phyloP scores from a whole-genome alignment of 768 basidiomycete genomes.

The Agaricus subrufescens region DNA sequence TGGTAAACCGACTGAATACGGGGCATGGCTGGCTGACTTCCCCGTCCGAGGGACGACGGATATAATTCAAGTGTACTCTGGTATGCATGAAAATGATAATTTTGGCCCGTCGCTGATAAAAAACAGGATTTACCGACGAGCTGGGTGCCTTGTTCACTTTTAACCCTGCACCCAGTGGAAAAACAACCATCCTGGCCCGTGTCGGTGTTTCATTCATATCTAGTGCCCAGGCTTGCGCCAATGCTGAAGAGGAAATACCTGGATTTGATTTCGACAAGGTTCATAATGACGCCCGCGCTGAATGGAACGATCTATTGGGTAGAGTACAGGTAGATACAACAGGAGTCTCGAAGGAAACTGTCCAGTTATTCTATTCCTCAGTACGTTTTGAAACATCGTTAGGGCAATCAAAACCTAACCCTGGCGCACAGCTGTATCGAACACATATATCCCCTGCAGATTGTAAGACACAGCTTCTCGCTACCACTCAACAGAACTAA shows the following conservation, averaged over 20 bases:
- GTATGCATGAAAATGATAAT: slow-evolving; percentile 21
- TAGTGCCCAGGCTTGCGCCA: slow-evolving; percentile 51
- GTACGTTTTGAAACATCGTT: slow-evolving; percentile 21
- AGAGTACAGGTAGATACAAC: slow-evolving; percentile 49
- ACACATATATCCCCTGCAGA: slow-evolving; percentile 63
- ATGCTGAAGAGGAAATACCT: slow-evolving; percentile 58
- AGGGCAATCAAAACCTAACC: neutral
- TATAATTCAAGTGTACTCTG: slow-evolving; percentile 43
- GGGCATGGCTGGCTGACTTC: slow-evolving; percentile 47
- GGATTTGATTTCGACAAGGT: slow-evolving; percentile 51
- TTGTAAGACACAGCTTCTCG: slow-evolving; percentile 32
- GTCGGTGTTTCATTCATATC: slow-evolving; percentile 66
- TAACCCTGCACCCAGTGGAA: slow-evolving; percentile 30
- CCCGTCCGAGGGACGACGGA: slow-evolving; percentile 42
- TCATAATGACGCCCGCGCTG: slow-evolving; percentile 32
- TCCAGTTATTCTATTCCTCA: slow-evolving; percentile 57
- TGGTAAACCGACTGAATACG: slow-evolving; percentile 47
- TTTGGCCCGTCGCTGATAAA: neutral
- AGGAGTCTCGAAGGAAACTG: slow-evolving; percentile 43
- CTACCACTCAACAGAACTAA: neutral
- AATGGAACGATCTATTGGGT: slow-evolving; percentile 56
- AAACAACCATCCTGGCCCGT: slow-evolving; percentile 49
- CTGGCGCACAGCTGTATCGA: slow-evolving; percentile 40
- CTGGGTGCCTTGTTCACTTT: slow-evolving; percentile 53
- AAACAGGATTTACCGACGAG: slow-evolving; percentile 41